phyloP scores from a whole-genome alignment of 139 green algal genomes.

The Picochlorum costavermella region DNA sequence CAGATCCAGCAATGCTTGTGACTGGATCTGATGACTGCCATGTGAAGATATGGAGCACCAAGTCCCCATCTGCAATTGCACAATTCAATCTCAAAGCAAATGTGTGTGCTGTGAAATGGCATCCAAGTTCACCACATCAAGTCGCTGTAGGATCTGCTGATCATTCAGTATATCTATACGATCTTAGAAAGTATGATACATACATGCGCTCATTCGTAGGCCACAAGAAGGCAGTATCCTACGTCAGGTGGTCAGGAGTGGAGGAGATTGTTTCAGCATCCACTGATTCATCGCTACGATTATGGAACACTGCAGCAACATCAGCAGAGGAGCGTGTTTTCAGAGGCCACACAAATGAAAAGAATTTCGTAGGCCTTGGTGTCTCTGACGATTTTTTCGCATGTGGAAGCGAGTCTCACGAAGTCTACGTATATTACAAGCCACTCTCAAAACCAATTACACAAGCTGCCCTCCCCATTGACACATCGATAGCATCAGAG shows the following conservation, averaged over 20 bases:
- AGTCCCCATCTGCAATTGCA: background rate
- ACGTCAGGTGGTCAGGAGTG: constrained; percentile 71
- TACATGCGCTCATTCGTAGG: constrained; percentile 34
- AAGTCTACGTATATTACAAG: constrained; percentile 66
- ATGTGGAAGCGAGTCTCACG: constrained; percentile 71
- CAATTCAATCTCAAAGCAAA: constrained; percentile 64
- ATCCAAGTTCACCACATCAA: constrained; percentile 47
- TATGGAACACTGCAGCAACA: constrained; percentile 37
- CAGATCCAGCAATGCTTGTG: constrained; percentile 54
- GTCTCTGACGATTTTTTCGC: constrained; percentile 69
- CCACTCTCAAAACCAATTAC: constrained; percentile 41
- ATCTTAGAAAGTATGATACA: constrained; percentile 39
- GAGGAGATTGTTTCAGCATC: constrained; percentile 72
- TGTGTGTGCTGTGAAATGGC: constrained; percentile 83
- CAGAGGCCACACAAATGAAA: constrained; percentile 79
- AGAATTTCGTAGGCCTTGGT: constrained; percentile 91
- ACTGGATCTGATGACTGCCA: constrained; percentile 79
- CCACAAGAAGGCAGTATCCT: constrained; percentile 80
- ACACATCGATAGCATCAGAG: constrained; percentile 2
- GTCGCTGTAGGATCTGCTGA: constrained; percentile 77
- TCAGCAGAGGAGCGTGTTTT: constrained; percentile 34
- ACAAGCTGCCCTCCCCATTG: background rate
- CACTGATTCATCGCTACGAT: constrained; percentile 74
- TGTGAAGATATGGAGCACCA: constrained; percentile 69
- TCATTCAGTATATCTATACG: constrained; percentile 72